Percentiles rank a stretch among this genome's conserved stretches.
phyloP scores from a whole-genome alignment of 306 rosid species.

The Aeschynomene evenia region DNA sequence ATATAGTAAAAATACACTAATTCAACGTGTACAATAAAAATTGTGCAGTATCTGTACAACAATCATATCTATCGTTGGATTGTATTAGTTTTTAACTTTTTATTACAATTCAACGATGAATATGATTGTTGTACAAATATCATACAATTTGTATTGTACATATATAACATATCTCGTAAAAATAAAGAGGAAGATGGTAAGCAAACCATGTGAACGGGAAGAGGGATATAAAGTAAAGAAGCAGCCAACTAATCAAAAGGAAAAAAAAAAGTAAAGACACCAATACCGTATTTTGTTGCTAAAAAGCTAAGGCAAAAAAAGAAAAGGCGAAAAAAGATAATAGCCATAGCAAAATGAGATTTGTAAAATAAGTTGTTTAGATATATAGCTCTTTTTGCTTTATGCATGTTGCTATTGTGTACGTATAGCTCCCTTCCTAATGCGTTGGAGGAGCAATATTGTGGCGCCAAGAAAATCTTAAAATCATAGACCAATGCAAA shows the following conservation, averaged over 20 bases:
- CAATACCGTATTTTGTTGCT: neutral
- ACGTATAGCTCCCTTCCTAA: neutral
- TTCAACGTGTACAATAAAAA: too few relatives aligned
- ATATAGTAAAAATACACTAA: too few relatives aligned
- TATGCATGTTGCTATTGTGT: conserved; percentile 7
- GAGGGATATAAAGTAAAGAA: conserved; percentile 30
- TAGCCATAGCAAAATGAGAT: neutral
- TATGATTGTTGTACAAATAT: too few relatives aligned
- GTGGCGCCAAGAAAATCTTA: neutral
- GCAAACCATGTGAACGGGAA: conserved; percentile 36
- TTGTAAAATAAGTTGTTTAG: conserved; percentile 20
- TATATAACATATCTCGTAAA: too few relatives aligned
- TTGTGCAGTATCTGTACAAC: too few relatives aligned
- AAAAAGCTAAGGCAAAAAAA: conserved; percentile 5
- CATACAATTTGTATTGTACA: too few relatives aligned
- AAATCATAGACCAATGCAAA: neutral
- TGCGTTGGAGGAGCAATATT: conserved; percentile 25
- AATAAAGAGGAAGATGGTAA: conserved; percentile 7
- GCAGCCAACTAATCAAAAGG: neutral
- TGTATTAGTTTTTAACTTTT: too few relatives aligned
- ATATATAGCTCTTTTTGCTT: neutral
- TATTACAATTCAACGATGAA: too few relatives aligned
- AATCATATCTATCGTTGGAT: too few relatives aligned
- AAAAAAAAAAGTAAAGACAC: neutral
- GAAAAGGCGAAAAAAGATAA: conserved; percentile 7